Base-by-base conservation (phyloP, 1,284 basidiomycete genomes). In the Xerocomus minutiporus region DNA sequence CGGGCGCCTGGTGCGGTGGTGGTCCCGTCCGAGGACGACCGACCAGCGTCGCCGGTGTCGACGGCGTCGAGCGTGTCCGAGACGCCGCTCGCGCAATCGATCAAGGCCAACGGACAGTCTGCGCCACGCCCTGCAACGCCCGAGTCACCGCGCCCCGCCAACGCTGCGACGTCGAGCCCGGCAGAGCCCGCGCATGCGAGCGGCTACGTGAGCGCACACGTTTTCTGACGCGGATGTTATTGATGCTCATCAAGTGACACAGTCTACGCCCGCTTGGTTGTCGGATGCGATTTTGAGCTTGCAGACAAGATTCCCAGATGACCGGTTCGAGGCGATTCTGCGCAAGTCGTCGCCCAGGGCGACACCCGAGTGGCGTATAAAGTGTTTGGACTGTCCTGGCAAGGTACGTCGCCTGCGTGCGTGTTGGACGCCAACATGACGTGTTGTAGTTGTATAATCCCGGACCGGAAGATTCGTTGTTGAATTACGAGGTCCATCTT, bases 401-500 rank as follows among this genome's bases (percentile, higher is more conserved):
- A 94, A 94, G 80, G 92, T 93, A 20, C 25, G 61, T 43, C 2
- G 17, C 6, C n/a, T 3, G n/a, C 15, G 12, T 42, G 13, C 26
- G 40, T 23, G 13, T 41, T 1, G 40, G 11, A 15, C 8, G 9
- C 1, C 20, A 6, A 13, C 35, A 9, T 5, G 25, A 32, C 32
- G 26, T 17, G 35, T 15, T n/a, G 17, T 56, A 94, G 86, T 73
- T 98, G 52, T 99, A 98, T 77, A 94, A 89, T 59, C 86, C 20
- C 20, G 96, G 96, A 28, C 92, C 92, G 4, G 89, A 82, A n/a
- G 86, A 96, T 71, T 88, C 88, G 12, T 74, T 98, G 48, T 79
- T 80, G 53, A 97, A 97, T 71, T 99, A 95, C 64, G 91, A 94
- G 66, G 88, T 97, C 25, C 96, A 99, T 72, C 74, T 97, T 54